Percentiles rank a stretch among this genome's conserved stretches.
Conservation (phyloP, 116 monocot species). For the Thalassia testudinum region DNA sequence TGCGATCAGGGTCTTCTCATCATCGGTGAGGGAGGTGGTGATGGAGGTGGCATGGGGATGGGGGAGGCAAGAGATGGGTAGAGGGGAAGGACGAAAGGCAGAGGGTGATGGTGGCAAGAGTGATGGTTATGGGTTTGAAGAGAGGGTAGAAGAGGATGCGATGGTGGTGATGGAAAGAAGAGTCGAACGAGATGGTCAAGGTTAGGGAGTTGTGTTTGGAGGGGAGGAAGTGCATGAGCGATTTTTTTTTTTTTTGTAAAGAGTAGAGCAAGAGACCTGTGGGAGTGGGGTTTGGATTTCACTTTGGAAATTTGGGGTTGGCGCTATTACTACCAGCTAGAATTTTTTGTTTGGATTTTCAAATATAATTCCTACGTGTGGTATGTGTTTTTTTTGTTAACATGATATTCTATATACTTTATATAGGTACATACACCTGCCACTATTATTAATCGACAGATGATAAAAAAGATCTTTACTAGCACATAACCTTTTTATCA, state of each 20-base stretch:
- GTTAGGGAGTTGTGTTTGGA: too few species aligned
- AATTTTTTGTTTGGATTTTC: neutral
- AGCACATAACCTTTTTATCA: too few species aligned
- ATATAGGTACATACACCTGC: too few species aligned
- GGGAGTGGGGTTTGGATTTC: too few species aligned
- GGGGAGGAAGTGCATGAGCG: neutral
- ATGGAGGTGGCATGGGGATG: neutral
- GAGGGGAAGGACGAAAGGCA: conserved; percentile 18
- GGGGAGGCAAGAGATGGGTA: conserved; percentile 15
- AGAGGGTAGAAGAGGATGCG: neutral
- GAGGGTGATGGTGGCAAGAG: neutral
- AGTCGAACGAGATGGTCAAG: neutral
- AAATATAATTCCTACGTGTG: neutral
- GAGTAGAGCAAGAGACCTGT: too few species aligned
- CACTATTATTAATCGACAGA: too few species aligned
- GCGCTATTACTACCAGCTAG: neutral
- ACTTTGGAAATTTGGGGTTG: neutral
- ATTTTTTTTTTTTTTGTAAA: neutral
- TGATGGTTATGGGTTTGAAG: neutral
- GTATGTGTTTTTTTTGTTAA: neutral
- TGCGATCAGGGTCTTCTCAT: conserved; percentile 41
- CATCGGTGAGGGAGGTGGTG: conserved; percentile 11
- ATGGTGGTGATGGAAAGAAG: neutral
- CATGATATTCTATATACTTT: too few species aligned
- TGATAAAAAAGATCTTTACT: too few species aligned